Base-by-base conservation (phyloP, 1,284 basidiomycete genomes). In the Leccinum huronense region DNA sequence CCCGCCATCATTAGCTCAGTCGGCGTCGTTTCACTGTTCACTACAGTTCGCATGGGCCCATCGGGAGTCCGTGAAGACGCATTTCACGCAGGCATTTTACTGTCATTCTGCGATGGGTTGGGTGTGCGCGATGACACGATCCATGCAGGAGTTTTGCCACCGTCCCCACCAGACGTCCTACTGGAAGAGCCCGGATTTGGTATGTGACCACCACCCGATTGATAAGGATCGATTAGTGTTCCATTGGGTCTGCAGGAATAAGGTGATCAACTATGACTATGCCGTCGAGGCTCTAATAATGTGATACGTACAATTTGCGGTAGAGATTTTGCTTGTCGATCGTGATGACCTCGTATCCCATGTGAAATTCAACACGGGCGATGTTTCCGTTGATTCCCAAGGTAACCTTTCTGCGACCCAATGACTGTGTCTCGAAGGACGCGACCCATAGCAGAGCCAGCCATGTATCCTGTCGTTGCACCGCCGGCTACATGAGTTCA, bases 321-420 rank as follows among this genome's bases (percentile, higher is more conserved):
- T 87, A 86, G 34, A 98, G 79, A 74, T 90, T 93, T 38, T 86
- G 84, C 71, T 95, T 90, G 58, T 90, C 89, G 65, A 98, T 88
- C 9, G 91, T 91, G 67, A 98, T 88, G 31, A 95, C 84, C 79
- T 95, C 97, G 78, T 95, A 95, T 61, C 90, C 90, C 1, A 95
- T 94, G 67, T 92, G 86, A 23, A 99, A 80, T 78, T 99, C 97
- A 13, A 99, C 95, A 59, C 97, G 86, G 1, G 92, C 94, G 67
- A 90, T 82, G 57, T 85, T 83, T 11, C 95, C 97, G 63, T 96
- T 96, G 13, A 95, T 94, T 88, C 6, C 97, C 97, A 59, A 91
- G 83, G 70, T 96, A 91, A 13, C 95, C 94, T 78, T 99, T 99
- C 76, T 92, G 88, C 1, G 93, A 86, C 2, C 97, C 96, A 71